Evolutionary conservation across 495 filamentous ascomycete genomes (phyloP).

Genomic region (Hypoxylon perforatum): DNA sequence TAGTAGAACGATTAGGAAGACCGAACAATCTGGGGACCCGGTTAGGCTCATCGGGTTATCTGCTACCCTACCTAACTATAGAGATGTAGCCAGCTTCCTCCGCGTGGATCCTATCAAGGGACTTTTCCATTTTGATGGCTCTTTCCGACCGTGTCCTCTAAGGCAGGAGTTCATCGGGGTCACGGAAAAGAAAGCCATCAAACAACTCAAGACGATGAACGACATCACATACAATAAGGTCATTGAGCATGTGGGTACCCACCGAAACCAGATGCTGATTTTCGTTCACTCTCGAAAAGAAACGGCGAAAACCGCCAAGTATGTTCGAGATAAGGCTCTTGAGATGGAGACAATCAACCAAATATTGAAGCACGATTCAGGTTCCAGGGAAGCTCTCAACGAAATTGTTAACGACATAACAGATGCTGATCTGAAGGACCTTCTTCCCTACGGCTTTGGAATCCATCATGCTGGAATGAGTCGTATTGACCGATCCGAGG

Average conservation of each 20-base stretch:
- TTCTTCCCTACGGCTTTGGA: conserved; percentile 95
- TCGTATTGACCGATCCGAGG: conserved; percentile 89
- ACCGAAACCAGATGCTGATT: conserved; percentile 96
- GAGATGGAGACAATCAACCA: conserved; percentile 97
- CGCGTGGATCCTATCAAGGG: conserved; percentile 87
- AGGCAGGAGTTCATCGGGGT: conserved; percentile 98
- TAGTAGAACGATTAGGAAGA: conserved; percentile 89
- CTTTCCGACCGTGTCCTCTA: conserved; percentile 91
- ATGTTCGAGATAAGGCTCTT: conserved; percentile 93
- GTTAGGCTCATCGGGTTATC: conserved; percentile 93
- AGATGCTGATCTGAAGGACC: conserved; percentile 91
- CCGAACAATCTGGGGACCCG: conserved; percentile 90
- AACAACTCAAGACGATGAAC: conserved; percentile 99
- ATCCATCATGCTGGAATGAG: conserved; percentile 99
- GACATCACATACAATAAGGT: conserved; percentile 98
- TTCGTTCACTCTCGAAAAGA: conserved; percentile 99
- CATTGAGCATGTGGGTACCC: conserved; percentile 91
- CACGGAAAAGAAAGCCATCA: conserved; percentile 98
- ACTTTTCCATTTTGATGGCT: conserved; percentile 95
- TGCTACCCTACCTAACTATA: conserved; percentile 96
- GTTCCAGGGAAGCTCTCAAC: conserved; percentile 85
- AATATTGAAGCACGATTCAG: conserved; percentile 92
- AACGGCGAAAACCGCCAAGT: conserved; percentile 95
- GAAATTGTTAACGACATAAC: conserved; percentile 85
- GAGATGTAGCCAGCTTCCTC: conserved; percentile 95